Conservation (phyloP, 2,329 filamentous ascomycete species). For the Verticillium dahliae region DNA sequence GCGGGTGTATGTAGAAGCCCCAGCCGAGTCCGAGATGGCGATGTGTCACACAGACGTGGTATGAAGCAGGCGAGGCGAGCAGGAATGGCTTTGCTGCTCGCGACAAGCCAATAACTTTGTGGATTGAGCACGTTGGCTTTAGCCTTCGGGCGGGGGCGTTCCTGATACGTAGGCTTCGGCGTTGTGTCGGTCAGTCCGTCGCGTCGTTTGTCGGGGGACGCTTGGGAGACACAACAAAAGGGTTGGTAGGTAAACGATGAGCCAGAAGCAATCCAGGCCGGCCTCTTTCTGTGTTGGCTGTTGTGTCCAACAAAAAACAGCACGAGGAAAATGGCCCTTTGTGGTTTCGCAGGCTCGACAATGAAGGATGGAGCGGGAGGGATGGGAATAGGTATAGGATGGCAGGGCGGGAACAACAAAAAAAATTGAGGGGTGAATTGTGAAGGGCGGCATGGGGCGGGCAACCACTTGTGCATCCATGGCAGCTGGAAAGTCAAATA, state of each 20-base stretch:
- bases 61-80: not conserved
- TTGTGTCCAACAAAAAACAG: not conserved
- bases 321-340: not conserved
- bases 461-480: not conserved
- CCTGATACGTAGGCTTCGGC: not conserved
- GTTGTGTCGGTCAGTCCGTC: not conserved
- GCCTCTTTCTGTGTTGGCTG: not conserved
- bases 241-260: not conserved
- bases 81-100: not conserved
- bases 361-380: not conserved
- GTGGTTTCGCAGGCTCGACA: not conserved
- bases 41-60: not conserved
- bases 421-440: not conserved
- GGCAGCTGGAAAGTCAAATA: not conserved
- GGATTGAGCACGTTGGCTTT: not conserved
- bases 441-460: not conserved
- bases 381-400: not conserved
- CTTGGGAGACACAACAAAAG: not conserved
- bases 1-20: not conserved
- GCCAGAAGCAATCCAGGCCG: not conserved
- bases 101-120: not conserved
- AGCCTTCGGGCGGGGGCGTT: not conserved
- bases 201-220: not conserved
- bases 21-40: not conserved
- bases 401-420: not conserved